Evolutionary conservation across 2,329 filamentous ascomycete species (phyloP).

Genomic region (Aspergillus arachidicola): DNA sequence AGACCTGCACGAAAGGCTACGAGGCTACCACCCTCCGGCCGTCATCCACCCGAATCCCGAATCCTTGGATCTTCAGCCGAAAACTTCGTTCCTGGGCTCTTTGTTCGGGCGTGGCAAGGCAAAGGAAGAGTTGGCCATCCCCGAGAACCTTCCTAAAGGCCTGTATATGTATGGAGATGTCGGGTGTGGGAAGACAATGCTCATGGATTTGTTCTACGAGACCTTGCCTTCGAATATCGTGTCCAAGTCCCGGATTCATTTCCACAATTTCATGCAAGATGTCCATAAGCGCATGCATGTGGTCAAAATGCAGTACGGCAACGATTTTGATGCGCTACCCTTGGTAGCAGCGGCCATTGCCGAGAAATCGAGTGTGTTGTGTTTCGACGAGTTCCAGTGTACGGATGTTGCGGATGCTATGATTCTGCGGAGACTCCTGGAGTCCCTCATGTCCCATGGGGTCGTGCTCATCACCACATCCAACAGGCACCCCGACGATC

Average conservation of each 20-base stretch:
- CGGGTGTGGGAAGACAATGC: constrained; percentile 97
- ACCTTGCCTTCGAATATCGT: constrained; percentile 79
- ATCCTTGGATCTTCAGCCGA: constrained; percentile 60
- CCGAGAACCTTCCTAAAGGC: constrained; percentile 77
- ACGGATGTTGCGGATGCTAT: constrained; percentile 98
- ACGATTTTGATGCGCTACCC: constrained; percentile 85
- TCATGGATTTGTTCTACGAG: constrained; percentile 98
- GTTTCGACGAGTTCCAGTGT: constrained; percentile 98
- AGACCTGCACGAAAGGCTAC: constrained; percentile 81
- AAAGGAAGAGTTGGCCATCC: constrained; percentile 53
- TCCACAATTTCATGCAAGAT: constrained; percentile 99
- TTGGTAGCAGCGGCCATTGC: constrained; percentile 96
- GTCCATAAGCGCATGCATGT: constrained; percentile 88
- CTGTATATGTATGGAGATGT: constrained; percentile 97
- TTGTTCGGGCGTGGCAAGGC: constrained; percentile 41
- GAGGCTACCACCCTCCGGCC: constrained; percentile 70
- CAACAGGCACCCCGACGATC: constrained; percentile 91
- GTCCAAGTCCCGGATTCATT: constrained; percentile 90
- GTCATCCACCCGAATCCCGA: constrained; percentile 79
- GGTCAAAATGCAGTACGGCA: constrained; percentile 86
- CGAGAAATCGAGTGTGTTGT: constrained; percentile 79
- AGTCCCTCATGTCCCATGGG: constrained; percentile 93
- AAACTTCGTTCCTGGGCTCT: constrained; percentile 54
- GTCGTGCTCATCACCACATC: constrained; percentile 94
- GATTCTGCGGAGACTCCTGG: constrained; percentile 88